Evolutionary conservation across 768 basidiomycete species (phyloP), one percentile per base, ranked within the genome.

Genomic region (Galerina marginata): DNA sequence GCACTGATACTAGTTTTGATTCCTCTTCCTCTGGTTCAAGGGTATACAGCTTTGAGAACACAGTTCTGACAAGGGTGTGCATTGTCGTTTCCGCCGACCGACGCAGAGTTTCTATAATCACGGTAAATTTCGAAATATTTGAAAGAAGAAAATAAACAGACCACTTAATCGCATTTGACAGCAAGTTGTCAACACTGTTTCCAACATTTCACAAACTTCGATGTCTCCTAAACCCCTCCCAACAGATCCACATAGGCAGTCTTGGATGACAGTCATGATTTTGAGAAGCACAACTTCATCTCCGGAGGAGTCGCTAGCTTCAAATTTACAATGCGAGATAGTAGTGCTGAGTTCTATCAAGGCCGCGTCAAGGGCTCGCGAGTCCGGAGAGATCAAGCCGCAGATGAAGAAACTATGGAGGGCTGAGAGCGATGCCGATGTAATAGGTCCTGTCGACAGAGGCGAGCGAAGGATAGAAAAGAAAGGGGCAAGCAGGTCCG

Each of bases 141-240:
- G 29, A 49, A 38, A 52, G 7, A n/a, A 40, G 46, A 23, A 46
- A 26, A 39, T 51, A 53, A 62, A 80, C 91, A 62, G 66, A 96
- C 95, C 95, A 68, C 92, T 93, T n/a, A 98, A 80, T 56, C 97
- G 83, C 86, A 97, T 96, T 72, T 98, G 92, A 73, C 96, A 98
- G 65, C 95, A 95, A 51, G 96, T 98, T 10, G 95, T 96, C 65
- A 99, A 75, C 4, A 98, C 96, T 1, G 96, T 96, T 75, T 99
- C 97, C 66, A 99, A 79, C 90, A 99, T 95, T 76, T 98, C 97
- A 71, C 97, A 99, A 14, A 99, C 90, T 71, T 95, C 94, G 54
- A 97, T 86, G 68, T 99, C 96, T 26, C 92, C 93, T 38, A 99
- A 82, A 9, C 81, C 79, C n/a, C 76, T 72, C 1, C 92, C 90